Evolutionary conservation across 129 eudicot species (phyloP).

Genomic region (Artemisia argyi): DNA sequence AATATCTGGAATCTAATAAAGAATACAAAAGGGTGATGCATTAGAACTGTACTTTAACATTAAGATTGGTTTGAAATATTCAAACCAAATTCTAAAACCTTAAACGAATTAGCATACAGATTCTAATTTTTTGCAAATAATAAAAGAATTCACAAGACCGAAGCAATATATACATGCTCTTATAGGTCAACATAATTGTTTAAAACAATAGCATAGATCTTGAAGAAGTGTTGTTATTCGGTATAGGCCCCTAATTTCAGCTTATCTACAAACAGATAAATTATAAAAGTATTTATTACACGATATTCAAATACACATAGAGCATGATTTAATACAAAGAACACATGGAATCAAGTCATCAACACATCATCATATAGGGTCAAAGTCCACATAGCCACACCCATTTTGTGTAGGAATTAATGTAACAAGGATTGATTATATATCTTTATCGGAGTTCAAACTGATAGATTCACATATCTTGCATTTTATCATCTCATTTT

Average conservation of each 20-base stretch:
- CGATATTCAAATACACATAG: neutral
- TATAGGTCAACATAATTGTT: neutral
- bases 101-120: neutral
- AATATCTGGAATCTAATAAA: conserved; percentile 71
- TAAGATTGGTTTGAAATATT: neutral
- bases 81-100: neutral
- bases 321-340: neutral
- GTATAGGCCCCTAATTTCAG: neutral
- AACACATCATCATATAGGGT: neutral
- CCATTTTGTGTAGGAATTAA: neutral
- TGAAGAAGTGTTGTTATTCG: neutral
- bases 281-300: neutral
- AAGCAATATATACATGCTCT: neutral
- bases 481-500: neutral
- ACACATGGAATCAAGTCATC: neutral
- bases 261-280: neutral
- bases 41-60: conserved; percentile 3
- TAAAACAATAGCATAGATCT: neutral
- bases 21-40: neutral
- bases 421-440: neutral
- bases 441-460: neutral
- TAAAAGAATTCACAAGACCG: neutral
- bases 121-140: neutral
- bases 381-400: neutral
- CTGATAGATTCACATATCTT: conserved; percentile 4